Conservation (phyloP, 495 filamentous ascomycete genomes). For the Rhizodiscina lignyota region DNA sequence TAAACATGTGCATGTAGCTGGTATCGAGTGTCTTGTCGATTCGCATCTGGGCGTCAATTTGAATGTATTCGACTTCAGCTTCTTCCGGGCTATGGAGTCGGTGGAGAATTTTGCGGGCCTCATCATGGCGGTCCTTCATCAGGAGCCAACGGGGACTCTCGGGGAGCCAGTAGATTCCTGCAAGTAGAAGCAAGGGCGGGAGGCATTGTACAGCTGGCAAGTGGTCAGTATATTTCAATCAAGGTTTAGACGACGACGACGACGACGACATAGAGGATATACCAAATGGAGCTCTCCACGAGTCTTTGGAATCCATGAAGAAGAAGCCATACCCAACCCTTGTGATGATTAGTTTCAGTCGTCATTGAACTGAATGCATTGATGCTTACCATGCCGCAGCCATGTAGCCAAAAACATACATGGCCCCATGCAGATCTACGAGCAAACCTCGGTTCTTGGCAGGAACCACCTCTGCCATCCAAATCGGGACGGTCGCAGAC, state of each 20-base stretch:
- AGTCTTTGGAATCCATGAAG: constrained; percentile 10
- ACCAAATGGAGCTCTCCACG: constrained; percentile 8
- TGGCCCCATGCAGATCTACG: constrained; percentile 15
- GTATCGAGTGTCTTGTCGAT: constrained; percentile 11
- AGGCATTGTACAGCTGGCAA: constrained; percentile 10
- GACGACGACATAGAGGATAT: too few relatives aligned
- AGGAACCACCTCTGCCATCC: not conserved
- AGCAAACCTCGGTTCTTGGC: too few relatives aligned
- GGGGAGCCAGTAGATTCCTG: constrained; percentile 14
- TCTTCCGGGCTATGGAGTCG: constrained; percentile 12
- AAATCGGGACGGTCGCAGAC: constrained; percentile 5
- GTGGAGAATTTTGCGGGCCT: constrained; percentile 13
- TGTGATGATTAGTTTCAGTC: too few relatives aligned
- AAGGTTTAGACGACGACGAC: too few relatives aligned
- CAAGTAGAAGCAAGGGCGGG: constrained; percentile 4
- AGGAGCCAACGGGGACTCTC: constrained; percentile 17
- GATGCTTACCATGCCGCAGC: constrained; percentile 6
- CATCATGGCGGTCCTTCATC: constrained; percentile 14
- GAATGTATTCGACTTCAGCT: constrained; percentile 12
- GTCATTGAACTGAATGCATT: constrained; percentile 9
- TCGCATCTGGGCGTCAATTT: constrained; percentile 15
- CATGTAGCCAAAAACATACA: constrained; percentile 11
- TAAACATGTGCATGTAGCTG: constrained; percentile 12
- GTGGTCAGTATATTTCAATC: too few relatives aligned
- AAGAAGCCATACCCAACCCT: constrained; percentile 17